Base-by-base conservation (phyloP, 2,329 filamentous ascomycete species). In the Trichoderma sp. region DNA sequence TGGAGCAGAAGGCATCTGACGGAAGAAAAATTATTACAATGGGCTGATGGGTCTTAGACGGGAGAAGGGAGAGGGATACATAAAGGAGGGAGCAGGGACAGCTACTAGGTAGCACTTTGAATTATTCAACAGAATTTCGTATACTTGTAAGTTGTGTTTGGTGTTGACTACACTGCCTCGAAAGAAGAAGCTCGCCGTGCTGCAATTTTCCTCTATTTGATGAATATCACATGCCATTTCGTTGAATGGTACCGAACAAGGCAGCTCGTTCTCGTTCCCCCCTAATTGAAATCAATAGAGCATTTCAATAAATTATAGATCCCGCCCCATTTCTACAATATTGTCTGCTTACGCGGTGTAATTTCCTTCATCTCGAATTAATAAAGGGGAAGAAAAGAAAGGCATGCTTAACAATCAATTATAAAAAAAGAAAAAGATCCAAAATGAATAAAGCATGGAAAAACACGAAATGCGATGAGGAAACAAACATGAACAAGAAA, bases 81-180 rank as follows among this genome's bases (percentile, higher is more conserved):
- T 51, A 57, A 36, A 36, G 62, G 63, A 64, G 39, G 62, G 57
- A 70, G 56, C 56, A 70, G 57, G 43, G 66, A 62, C 28, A 51
- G 62, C 63, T 66, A 61, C 63, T 61, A 61, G 47, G 47, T 53
- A 53, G 62, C 70, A 60, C 56, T 72, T 62, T 70, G 57, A 61
- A 68, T 68, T 56, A 36, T 72, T 63, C 47, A 53, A 39, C 63
- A 62, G 62, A 56, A 4, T 56, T 67, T 67, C 70, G 58, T 28
- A 36, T 69, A 62, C 36, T 36, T 15, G 12, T 61, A 24, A 4
- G 18, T 21, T 3, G 57, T 47, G 12, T 70, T 62, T 65, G n/a
- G 18, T 53, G 66, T 69, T 69, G 6, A 43, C 15, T 28, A 32
- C 11, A 51, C 11, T 36, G n/a, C 6, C 11, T 15, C 12, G 6